Evolutionary conservation across 495 filamentous ascomycete species (phyloP), one percentile per base, ranked within the genome.

Genomic region (Podospora appendiculata): DNA sequence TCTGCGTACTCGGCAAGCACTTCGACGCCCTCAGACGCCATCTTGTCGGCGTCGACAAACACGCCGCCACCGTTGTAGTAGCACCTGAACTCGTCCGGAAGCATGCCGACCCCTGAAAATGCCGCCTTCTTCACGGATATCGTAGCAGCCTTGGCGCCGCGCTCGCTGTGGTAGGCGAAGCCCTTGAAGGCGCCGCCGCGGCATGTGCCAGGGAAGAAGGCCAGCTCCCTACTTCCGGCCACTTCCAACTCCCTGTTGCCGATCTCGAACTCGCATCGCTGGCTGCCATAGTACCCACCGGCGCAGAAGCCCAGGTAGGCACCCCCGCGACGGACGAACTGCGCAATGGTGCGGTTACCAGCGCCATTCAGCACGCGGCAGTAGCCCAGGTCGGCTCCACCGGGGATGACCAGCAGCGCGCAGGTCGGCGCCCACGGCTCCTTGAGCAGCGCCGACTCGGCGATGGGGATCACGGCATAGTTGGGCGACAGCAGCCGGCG

Each of bases 61-160:
- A 94, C 83, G 9, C 94, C 91, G 3, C 93, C 93, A 4, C 93
- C 93, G 67, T 98, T 98, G 65, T 92, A 95, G 62, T 98, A 98
- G 10, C 80, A 84, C 42, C 74, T 73, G 58, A 96, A 90, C 0
- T 68, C 71, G 2, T 81, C 75, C 1, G 82, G 85, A 7, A 88
- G 67, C n/a, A 70, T 55, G 16, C 62, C 65, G 0, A 67, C 73
- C 11, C 64, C 60, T n/a, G 65, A 62, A 50, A 93, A 79, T 1
- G 71, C 73, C 10, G 70, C 74, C 61, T 84, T 86, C 25, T 78
- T 72, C 32, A 92, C 84, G 52, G 72, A 72, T 16, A 98, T 56
- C 47, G 79, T 77, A 0, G 81, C 81, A 33, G 89, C 91, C 56
- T 78, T 81, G 4, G 93, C 87, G 2, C 93, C 93, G 42, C 70